phyloP scores from a whole-genome alignment of 352 stramenopile species.

The Aphanomyces stellatus region DNA sequence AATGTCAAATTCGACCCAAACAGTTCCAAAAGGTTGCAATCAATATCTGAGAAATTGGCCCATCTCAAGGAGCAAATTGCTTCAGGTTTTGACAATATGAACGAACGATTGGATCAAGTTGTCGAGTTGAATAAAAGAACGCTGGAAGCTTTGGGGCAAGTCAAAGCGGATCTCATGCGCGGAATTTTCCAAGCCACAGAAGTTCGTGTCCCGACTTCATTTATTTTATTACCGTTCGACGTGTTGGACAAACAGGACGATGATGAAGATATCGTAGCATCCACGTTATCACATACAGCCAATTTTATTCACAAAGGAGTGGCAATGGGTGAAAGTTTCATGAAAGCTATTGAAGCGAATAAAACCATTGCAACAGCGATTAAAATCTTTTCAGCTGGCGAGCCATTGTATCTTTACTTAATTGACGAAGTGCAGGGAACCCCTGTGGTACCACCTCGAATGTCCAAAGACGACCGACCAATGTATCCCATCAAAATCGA shows the following conservation, averaged over 20 bases:
- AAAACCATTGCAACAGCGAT: not conserved
- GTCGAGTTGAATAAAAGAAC: not conserved
- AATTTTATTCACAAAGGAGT: not conserved
- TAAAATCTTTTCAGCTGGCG: not conserved
- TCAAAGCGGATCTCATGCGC: not conserved
- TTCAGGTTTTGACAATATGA: not conserved
- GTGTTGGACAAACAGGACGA: not conserved
- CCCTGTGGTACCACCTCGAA: not conserved
- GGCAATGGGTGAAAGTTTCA: not conserved
- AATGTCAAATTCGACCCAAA: not conserved
- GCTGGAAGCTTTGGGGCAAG: not conserved
- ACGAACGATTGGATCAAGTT: not conserved
- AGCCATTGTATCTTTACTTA: conserved; percentile 1
- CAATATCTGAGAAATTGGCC: not conserved
- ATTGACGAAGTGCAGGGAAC: not conserved
- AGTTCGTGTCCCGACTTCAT: not conserved
- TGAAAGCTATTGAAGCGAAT: not conserved
- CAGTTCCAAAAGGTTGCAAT: not conserved
- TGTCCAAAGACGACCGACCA: not conserved
- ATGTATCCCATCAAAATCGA: not conserved
- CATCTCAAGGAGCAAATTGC: not conserved
- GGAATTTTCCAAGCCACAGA: not conserved
- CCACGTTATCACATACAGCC: not conserved
- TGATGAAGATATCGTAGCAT: not conserved
- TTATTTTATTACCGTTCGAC: not conserved